Evolutionary conservation across 768 basidiomycete species (phyloP).

Genomic region (Amanita muscaria): DNA sequence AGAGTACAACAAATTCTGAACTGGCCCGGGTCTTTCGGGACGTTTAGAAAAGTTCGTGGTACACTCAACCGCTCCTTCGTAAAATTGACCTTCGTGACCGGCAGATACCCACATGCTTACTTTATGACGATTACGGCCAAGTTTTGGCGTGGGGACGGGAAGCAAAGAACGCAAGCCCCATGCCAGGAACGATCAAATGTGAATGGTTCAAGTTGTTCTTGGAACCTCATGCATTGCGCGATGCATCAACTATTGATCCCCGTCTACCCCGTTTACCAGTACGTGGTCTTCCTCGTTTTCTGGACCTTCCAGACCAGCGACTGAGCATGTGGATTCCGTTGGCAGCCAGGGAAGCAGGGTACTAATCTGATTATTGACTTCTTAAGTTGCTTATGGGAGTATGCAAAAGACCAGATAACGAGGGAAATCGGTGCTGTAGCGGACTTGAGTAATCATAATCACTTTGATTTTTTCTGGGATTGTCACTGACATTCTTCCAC

Average conservation of each 20-base stretch:
- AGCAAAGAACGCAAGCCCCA: constrained; percentile 71
- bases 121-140: constrained; percentile 67
- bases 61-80: no score
- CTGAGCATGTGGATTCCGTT: no score
- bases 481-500: constrained; percentile 2
- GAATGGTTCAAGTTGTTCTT: constrained; percentile 81
- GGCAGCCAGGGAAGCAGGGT: constrained; percentile 64
- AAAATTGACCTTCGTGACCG: no score
- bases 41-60: constrained; percentile 69
- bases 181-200: constrained; percentile 50
- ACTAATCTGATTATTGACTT: constrained; percentile 80
- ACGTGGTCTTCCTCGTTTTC: constrained; percentile 21
- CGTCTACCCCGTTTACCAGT: constrained; percentile 76
- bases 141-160: constrained; percentile 82
- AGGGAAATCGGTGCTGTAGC: constrained; percentile 80
- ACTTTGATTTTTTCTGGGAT: not conserved
- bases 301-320: constrained; percentile 10
- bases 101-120: constrained; percentile 70
- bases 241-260: constrained; percentile 61
- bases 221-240: constrained; percentile 72
- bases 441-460: constrained; percentile 57
- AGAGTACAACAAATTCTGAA: constrained; percentile 75
- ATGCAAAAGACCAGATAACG: constrained; percentile 81
- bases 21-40: constrained; percentile 83
- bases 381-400: constrained; percentile 76